Evolutionary conservation across 805 yeast genomes (phyloP).

Genomic region (Kuraishia cidri): DNA sequence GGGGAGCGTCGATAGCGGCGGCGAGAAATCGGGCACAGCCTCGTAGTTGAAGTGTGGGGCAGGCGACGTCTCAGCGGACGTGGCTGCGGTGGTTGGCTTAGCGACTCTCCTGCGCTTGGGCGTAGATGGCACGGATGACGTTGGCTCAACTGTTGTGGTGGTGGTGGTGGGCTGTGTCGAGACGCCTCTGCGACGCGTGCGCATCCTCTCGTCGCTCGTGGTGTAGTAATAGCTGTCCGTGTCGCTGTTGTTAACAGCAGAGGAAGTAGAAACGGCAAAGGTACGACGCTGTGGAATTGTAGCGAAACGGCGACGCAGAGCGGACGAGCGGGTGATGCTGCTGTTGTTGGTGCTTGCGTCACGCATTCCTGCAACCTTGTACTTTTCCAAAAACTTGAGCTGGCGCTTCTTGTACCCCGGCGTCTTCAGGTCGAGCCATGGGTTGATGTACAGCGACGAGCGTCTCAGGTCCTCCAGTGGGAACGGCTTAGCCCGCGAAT

Average conservation of each 20-base stretch:
- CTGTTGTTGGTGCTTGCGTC: too few species aligned
- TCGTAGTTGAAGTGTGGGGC: constrained; percentile 56
- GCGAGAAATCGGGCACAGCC: constrained; percentile 76
- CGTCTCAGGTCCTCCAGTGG: constrained; percentile 36
- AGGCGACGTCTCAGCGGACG: constrained; percentile 20
- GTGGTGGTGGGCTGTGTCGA: too few species aligned
- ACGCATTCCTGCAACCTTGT: too few species aligned
- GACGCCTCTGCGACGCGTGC: too few species aligned
- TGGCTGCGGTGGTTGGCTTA: constrained; percentile 28
- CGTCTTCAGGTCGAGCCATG: constrained; percentile 35
- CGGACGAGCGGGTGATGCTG: too few species aligned
- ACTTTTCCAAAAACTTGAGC: constrained; percentile 42
- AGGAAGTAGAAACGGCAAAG: too few species aligned
- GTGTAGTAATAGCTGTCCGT: too few species aligned
- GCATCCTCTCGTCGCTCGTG: too few species aligned
- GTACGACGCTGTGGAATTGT: too few species aligned
- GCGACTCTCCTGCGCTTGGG: constrained; percentile 23
- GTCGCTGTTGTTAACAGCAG: too few species aligned
- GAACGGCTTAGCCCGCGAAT: constrained; percentile 17
- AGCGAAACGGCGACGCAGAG: too few species aligned
- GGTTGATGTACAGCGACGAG: constrained; percentile 37
- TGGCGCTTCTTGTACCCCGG: constrained; percentile 40
- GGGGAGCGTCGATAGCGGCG: constrained; percentile 59
- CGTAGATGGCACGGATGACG: constrained; percentile 21
- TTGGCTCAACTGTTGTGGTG: too few species aligned